phyloP scores from a whole-genome alignment of 306 rosid genomes.

The Quillaja saponaria region DNA sequence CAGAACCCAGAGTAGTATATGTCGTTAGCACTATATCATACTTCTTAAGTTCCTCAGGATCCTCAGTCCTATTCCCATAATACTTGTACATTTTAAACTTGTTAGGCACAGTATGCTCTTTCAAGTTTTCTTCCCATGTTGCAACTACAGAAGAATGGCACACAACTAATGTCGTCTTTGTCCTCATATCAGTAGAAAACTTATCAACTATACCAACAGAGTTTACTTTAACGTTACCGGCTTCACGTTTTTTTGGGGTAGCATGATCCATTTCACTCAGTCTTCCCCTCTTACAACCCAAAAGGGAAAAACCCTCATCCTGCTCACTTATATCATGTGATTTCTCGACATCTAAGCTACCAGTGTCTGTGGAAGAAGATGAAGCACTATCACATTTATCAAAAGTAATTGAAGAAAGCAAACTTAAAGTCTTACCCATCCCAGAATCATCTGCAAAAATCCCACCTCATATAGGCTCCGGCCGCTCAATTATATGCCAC shows the following conservation, averaged over 20 bases:
- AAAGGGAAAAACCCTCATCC: constrained; percentile 25
- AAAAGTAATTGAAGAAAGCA: constrained; percentile 63
- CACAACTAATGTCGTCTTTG: constrained; percentile 60
- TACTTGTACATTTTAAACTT: constrained; percentile 63
- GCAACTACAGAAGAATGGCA: constrained; percentile 84
- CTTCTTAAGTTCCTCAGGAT: constrained; percentile 49
- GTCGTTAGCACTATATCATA: constrained; percentile 80
- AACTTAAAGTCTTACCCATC: constrained; percentile 76
- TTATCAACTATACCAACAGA: constrained; percentile 20
- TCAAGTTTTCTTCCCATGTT: constrained; percentile 63
- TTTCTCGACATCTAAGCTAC: constrained; percentile 23
- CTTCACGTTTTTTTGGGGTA: constrained; percentile 35
- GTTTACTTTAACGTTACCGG: constrained; percentile 12
- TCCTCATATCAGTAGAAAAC: constrained; percentile 6
- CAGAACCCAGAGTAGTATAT: constrained; percentile 53
- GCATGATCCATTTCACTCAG: constrained; percentile 16
- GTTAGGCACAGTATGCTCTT: constrained; percentile 58
- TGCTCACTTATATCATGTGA: constrained; percentile 29
- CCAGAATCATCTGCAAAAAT: constrained; percentile 82
- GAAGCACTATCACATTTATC: constrained; percentile 41
- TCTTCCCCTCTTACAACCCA: constrained; percentile 35
- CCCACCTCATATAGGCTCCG: constrained; percentile 76
- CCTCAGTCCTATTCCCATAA: constrained; percentile 58
- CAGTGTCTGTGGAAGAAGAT: constrained; percentile 8
- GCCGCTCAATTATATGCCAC: constrained; percentile 39